phyloP scores from a whole-genome alignment of 495 filamentous ascomycete genomes.

The Penicillium cosmopolitanum region DNA sequence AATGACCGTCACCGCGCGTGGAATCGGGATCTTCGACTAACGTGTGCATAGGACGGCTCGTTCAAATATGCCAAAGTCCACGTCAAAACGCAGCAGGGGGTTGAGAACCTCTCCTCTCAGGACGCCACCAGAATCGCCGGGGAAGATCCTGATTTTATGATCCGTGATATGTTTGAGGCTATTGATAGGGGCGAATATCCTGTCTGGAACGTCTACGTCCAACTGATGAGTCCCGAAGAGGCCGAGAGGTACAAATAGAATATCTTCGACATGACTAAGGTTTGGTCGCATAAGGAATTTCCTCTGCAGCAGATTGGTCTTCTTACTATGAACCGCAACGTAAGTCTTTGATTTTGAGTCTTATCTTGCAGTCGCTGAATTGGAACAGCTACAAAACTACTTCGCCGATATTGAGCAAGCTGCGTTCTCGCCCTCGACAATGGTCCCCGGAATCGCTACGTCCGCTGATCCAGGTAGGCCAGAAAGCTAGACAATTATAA shows the following conservation, averaged over 20 bases:
- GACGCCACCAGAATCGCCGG: conserved; percentile 59
- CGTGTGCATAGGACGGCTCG: conserved; percentile 5
- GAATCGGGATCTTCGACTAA: too few relatives aligned
- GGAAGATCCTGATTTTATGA: conserved; percentile 45
- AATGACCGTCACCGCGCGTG: too few relatives aligned
- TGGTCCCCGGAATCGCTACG: conserved; percentile 49
- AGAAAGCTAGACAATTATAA: too few relatives aligned
- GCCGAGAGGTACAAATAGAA: conserved; percentile 37
- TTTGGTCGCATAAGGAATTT: conserved; percentile 42
- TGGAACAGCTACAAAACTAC: conserved; percentile 32
- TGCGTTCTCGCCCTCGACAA: conserved; percentile 53
- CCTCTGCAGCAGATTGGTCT: conserved; percentile 41
- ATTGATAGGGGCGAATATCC: conserved; percentile 43
- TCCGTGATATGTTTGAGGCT: conserved; percentile 40
- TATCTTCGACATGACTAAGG: conserved; percentile 50
- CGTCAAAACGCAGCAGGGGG: conserved; percentile 65
- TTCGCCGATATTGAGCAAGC: conserved; percentile 56
- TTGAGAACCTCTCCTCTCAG: conserved; percentile 57
- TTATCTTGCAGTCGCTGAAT: too few relatives aligned
- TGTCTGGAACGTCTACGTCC: conserved; percentile 50
- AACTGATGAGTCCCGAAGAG: conserved; percentile 48
- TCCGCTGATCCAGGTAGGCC: conserved; percentile 44
- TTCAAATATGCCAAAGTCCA: neutral
- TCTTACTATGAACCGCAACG: conserved; percentile 41
- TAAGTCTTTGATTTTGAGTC: conserved; percentile 1